A percentile compares a stretch with the other conserved stretches of the same genome.
These are phyloP conservation scores for Penicillium ucsense DNA, from an alignment of 495 filamentous ascomycete species.

Conservation along the genomic window DNA sequence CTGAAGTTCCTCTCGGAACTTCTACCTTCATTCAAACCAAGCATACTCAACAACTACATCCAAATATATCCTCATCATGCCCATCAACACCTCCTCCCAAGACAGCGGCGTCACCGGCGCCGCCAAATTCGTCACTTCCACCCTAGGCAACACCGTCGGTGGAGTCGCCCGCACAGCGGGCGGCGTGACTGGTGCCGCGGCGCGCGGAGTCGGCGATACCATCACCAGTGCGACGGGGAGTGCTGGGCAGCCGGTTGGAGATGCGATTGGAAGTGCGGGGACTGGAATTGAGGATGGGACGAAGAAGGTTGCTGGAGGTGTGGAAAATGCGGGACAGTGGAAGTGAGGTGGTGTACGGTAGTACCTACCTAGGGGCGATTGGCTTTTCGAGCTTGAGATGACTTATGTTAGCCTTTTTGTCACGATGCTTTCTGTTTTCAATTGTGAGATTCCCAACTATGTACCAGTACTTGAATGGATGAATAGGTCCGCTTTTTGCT, in stretches of 20 bases:
- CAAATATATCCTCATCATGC: conserved; percentile 7
- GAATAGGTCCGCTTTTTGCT: too few species aligned
- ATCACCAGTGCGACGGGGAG: conserved; percentile 53
- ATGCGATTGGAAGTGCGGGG: conserved; percentile 51
- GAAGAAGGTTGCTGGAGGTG: conserved; percentile 46
- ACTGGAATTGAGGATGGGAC: conserved; percentile 52
- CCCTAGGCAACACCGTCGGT: conserved; percentile 53
- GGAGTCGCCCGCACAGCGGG: conserved; percentile 57
- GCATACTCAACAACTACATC: neutral
- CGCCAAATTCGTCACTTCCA: conserved; percentile 39
- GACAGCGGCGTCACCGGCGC: conserved; percentile 30
- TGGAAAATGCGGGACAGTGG: conserved; percentile 62
- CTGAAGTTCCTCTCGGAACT: too few species aligned
- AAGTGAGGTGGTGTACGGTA: conserved; percentile 22
- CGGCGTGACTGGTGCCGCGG: conserved; percentile 56
- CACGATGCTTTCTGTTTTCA: too few species aligned
- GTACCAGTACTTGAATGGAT: too few species aligned
- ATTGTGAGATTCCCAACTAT: too few species aligned
- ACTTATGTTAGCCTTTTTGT: too few species aligned
- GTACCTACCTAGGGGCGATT: too few species aligned
- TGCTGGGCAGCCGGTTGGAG: conserved; percentile 54
- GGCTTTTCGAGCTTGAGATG: too few species aligned
- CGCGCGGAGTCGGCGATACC: conserved; percentile 54
- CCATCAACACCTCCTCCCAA: conserved; percentile 17
- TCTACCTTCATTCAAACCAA: neutral